A percentile compares a stretch with the other conserved stretches of the same genome.
These are phyloP conservation scores for Xylaria digitata DNA, from an alignment of 2,329 filamentous ascomycete genomes.

Conservation along the genomic window DNA sequence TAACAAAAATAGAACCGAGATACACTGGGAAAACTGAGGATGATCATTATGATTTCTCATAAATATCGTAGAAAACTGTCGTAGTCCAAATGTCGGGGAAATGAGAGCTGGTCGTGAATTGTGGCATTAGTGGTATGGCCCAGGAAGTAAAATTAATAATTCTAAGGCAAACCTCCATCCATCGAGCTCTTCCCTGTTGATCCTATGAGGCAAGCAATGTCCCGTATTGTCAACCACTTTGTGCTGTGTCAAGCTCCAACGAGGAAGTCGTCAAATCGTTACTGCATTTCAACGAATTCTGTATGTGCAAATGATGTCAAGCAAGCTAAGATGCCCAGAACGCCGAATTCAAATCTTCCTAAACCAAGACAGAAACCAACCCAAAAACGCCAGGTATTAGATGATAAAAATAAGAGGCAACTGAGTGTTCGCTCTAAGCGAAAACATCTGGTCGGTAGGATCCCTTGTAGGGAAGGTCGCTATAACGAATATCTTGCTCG, in stretches of 20 bases:
- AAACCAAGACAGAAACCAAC: conserved; percentile 19
- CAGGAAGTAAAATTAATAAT: conserved; percentile 9
- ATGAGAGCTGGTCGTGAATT: neutral
- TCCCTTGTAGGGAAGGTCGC: conserved; percentile 33
- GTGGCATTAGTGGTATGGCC: conserved; percentile 9
- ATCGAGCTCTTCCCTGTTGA: conserved; percentile 8
- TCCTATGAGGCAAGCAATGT: neutral
- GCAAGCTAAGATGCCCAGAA: conserved; percentile 37
- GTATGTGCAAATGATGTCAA: conserved; percentile 38
- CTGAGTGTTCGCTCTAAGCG: conserved; percentile 20
- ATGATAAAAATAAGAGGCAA: conserved; percentile 25
- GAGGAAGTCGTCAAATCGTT: conserved; percentile 47
- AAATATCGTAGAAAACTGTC: conserved; percentile 27
- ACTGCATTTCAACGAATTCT: conserved; percentile 45
- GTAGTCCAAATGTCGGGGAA: conserved; percentile 11
- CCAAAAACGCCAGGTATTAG: conserved; percentile 37
- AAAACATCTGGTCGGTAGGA: conserved; percentile 32
- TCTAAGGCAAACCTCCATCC: conserved; percentile 11
- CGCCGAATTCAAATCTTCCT: conserved; percentile 37
- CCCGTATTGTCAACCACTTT: conserved; percentile 14
- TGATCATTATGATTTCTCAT: conserved; percentile 26
- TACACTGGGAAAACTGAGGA: conserved; percentile 26
- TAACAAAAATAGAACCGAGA: conserved; percentile 10
- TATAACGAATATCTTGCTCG: conserved; percentile 34
- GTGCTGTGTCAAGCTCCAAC: conserved; percentile 14